These are phyloP conservation scores for Clarireedia hainanense DNA, from an alignment of 2,329 filamentous ascomycete species.

Conservation along the genomic window DNA sequence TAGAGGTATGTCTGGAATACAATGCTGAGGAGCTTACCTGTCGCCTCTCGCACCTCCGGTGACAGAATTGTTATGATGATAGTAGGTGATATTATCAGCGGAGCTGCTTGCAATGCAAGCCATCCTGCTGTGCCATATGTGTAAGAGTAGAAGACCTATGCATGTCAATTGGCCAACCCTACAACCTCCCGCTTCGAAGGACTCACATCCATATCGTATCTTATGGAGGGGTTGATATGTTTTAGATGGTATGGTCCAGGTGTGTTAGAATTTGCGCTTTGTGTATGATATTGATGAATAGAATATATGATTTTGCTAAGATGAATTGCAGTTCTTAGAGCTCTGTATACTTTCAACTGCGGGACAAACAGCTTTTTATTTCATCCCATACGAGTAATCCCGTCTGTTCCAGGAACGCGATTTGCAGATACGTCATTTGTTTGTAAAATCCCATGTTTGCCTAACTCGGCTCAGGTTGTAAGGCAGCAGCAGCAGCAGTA, in stretches of 20 bases:
- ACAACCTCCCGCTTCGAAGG: neutral
- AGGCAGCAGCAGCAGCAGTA: neutral
- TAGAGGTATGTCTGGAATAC: neutral
- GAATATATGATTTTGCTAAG: too few species aligned
- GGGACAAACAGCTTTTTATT: too few species aligned
- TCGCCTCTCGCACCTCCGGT: slow-evolving; percentile 46
- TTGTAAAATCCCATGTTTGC: too few species aligned
- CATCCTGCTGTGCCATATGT: slow-evolving; percentile 43
- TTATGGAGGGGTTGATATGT: too few species aligned
- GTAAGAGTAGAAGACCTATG: slow-evolving; percentile 43
- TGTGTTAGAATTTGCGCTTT: too few species aligned
- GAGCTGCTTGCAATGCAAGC: slow-evolving; percentile 39
- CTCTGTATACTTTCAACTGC: too few species aligned
- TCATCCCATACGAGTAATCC: too few species aligned
- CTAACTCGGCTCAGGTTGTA: too few species aligned
- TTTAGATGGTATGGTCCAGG: too few species aligned
- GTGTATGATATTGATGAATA: too few species aligned
- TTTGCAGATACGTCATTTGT: neutral
- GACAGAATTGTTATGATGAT: slow-evolving; percentile 53
- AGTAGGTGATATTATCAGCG: slow-evolving; percentile 49
- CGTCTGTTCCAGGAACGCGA: too few species aligned
- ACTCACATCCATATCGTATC: slow-evolving; percentile 6
- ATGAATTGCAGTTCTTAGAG: too few species aligned
- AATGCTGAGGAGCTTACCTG: slow-evolving; percentile 34
- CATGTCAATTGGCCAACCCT: neutral